Percentiles rank a stretch among this genome's conserved stretches.
Conservation (phyloP, 2,329 filamentous ascomycete species). For the Paraphoma chrysanthemicola region DNA sequence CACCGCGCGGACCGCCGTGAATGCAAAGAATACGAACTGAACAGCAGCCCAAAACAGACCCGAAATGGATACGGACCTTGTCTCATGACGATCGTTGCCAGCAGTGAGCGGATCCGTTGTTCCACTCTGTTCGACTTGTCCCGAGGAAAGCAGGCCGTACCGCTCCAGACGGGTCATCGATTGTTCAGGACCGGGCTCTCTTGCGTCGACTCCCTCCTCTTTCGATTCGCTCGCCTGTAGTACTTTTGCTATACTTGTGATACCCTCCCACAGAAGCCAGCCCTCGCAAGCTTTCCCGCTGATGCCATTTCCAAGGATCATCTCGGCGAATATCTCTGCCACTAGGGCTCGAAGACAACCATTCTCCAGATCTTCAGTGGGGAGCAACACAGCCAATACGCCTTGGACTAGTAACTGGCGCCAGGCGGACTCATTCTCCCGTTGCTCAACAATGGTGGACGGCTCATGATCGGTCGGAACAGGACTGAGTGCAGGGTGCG, state of each 20-base stretch:
- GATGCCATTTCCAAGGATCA: constrained; percentile 84
- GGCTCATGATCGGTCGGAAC: constrained; percentile 67
- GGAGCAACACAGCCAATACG: constrained; percentile 81
- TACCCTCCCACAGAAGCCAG: constrained; percentile 85
- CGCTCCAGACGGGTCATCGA: constrained; percentile 59
- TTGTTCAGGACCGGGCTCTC: constrained; percentile 34
- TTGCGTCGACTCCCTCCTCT: constrained; percentile 36
- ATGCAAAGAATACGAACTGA: constrained; percentile 58
- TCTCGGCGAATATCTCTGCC: constrained; percentile 85
- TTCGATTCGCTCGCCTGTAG: constrained; percentile 46
- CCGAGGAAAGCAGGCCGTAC: constrained; percentile 60
- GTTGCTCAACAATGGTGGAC: constrained; percentile 65
- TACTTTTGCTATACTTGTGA: constrained; percentile 72
- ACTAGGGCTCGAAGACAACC: constrained; percentile 83
- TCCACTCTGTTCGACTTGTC: constrained; percentile 35
- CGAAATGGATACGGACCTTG: constrained; percentile 26
- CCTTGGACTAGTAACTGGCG: constrained; percentile 87
- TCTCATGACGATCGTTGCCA: constrained; percentile 23
- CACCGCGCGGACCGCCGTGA: constrained; percentile 71
- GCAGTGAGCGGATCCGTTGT: constrained; percentile 21
- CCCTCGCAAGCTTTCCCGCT: constrained; percentile 83
- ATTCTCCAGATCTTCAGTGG: constrained; percentile 91
- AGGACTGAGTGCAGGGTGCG: constrained; percentile 80
- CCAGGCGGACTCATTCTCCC: constrained; percentile 80
- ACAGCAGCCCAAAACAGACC: constrained; percentile 63